Evolutionary conservation across 2,329 filamentous ascomycete species (phyloP).

Genomic region (Microcyclospora tardicrescens): DNA sequence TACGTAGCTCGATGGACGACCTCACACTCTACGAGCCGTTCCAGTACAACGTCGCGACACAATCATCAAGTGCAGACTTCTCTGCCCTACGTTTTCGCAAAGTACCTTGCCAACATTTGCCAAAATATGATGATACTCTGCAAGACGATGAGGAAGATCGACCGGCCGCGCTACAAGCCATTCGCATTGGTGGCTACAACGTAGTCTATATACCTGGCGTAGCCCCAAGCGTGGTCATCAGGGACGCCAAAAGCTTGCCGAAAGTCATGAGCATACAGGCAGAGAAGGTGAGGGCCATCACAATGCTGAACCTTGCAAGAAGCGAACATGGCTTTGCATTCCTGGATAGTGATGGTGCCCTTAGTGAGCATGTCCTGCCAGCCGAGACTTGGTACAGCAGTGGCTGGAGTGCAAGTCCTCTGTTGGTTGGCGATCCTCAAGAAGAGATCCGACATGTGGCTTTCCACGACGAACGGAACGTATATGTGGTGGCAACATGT

Average conservation of each 20-base stretch:
- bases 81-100: constrained; percentile 60
- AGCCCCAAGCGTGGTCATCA: constrained; percentile 71
- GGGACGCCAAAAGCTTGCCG: constrained; percentile 64
- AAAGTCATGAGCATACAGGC: constrained; percentile 36
- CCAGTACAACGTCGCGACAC: constrained; percentile 25
- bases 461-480: constrained; percentile 61
- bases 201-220: constrained; percentile 70
- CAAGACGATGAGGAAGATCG: constrained; percentile 37
- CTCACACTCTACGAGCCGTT: constrained; percentile 79
- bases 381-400: constrained; percentile 56
- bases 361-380: constrained; percentile 63
- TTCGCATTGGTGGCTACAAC: constrained; percentile 62
- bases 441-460: constrained; percentile 60
- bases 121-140: constrained; percentile 41
- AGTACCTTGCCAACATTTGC: constrained; percentile 53
- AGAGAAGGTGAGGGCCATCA: constrained; percentile 37
- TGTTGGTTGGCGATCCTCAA: constrained; percentile 42
- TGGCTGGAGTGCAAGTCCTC: constrained; percentile 61
- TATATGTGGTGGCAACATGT: constrained; percentile 66
- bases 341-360: constrained; percentile 40
- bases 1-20: constrained; percentile 69
- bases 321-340: constrained; percentile 73
- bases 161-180: constrained; percentile 41
- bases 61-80: constrained; percentile 11
- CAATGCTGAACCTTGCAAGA: constrained; percentile 60